phyloP scores from a whole-genome alignment of 371 early-diverging fungal genomes.

The Lichtheimia ornata region DNA sequence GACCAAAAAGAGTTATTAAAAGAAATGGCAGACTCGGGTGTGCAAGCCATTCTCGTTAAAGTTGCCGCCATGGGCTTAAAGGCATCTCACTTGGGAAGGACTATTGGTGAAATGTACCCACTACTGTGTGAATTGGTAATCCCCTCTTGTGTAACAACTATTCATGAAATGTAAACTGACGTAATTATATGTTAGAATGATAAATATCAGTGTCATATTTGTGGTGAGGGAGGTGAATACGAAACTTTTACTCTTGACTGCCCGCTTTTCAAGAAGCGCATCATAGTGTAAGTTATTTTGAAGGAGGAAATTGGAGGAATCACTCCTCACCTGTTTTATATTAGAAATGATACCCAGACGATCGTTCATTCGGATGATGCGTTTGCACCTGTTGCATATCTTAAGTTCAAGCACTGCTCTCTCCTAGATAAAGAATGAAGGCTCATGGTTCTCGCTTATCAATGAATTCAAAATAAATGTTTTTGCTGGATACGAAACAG shows the following conservation, averaged over 20 bases:
- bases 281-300: slow-evolving; percentile 58
- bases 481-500: neutral
- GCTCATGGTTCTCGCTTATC: neutral
- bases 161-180: slow-evolving; percentile 4
- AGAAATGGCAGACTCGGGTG: slow-evolving; percentile 90
- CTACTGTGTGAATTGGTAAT: slow-evolving; percentile 69
- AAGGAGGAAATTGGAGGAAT: neutral
- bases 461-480: neutral
- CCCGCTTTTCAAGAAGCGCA: slow-evolving; percentile 89
- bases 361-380: slow-evolving; percentile 81
- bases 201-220: slow-evolving; percentile 87
- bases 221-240: slow-evolving; percentile 99
- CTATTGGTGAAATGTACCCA: slow-evolving; percentile 79
- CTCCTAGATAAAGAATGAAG: slow-evolving; percentile 55
- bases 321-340: slow-evolving; percentile 49
- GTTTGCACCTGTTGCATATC: slow-evolving; percentile 83
- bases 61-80: slow-evolving; percentile 91
- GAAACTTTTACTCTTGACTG: slow-evolving; percentile 97
- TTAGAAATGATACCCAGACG: slow-evolving; percentile 81
- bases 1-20: slow-evolving; percentile 85
- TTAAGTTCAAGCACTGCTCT: slow-evolving; percentile 62
- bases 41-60: slow-evolving; percentile 92
- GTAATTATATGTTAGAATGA: slow-evolving; percentile 50
- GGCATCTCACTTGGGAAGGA: slow-evolving; percentile 74
- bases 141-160: neutral